Base-by-base conservation (phyloP, 2,329 filamentous ascomycete genomes). In the Fusarium sp. region DNA sequence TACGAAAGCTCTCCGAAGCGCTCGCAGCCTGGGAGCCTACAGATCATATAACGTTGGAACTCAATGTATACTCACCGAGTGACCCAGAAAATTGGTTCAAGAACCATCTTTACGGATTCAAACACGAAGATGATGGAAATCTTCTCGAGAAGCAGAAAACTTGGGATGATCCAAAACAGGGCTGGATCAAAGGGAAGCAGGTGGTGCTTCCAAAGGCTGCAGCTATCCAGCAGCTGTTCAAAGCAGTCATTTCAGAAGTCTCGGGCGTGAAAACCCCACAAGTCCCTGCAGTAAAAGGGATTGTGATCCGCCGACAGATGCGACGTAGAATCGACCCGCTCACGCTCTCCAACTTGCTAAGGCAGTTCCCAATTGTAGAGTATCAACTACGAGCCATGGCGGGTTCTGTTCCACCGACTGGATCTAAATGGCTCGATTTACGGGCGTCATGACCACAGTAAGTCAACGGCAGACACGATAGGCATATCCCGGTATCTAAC, bases 171-270 rank as follows among this genome's bases (percentile, higher is more conserved):
- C 23, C 33, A 32, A 9, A 9, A 10, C 40, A 62, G 8, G 40
- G 60, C 23, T 62, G 60, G 60, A 4, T 37, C 18, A 6, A 46
- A 32, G 40, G 60, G 9, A 58, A 59, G 52, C 60, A 62, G n/a
- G n/a, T 38, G 12, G 6, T 6, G 18, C 40, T 33, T 32, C 52
- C 60, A 59, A n/a, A 2, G 18, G 9, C 12, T 5, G 2, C 4
- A n/a, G 25, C 21, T 25, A 25, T 46, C 30, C 3, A 6, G 21
- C 40, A 32, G 28, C 18, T 62, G 19, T 59, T 59, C 25, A n/a
- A 12, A 1, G 9, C 15, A 6, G 10, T 58, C 28, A 4, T 2
- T 10, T 1, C 25, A 16, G 25, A 16, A 9, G 4, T 44, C 10
- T 4, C 4, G 21, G 4, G n/a, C 8, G 18, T 9, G 16, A 33